These are phyloP conservation scores for Apiotrichum mycotoxinovorans DNA, from an alignment of 1,284 basidiomycete genomes.

Conservation along the genomic window DNA sequence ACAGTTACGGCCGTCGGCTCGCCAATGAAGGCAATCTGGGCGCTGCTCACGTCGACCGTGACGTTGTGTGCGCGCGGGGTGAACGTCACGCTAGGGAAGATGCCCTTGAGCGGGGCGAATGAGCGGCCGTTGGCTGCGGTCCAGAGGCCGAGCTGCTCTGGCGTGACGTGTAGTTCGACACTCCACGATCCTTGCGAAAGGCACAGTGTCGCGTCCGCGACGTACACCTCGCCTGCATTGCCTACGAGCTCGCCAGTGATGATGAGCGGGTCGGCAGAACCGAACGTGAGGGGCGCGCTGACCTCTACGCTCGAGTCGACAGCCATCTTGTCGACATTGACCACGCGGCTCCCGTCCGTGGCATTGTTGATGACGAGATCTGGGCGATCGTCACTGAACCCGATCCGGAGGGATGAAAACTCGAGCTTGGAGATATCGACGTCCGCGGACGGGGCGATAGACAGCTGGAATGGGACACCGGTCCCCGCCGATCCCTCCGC, in stretches of 20 bases:
- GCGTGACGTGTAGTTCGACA: conserved; percentile 27
- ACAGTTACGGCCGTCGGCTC: conserved; percentile 70
- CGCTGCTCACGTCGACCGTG: conserved; percentile 57
- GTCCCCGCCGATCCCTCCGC: conserved; percentile 61
- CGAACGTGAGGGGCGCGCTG: conserved; percentile 20
- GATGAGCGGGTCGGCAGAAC: conserved; percentile 14
- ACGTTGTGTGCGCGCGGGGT: conserved; percentile 62
- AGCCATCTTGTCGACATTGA: conserved; percentile 4
- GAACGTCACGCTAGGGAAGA: conserved; percentile 53
- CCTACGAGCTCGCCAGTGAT: conserved; percentile 26
- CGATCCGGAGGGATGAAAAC: conserved; percentile 34
- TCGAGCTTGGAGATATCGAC: conserved; percentile 36
- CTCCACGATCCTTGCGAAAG: conserved; percentile 36
- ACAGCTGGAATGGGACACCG: conserved; percentile 66
- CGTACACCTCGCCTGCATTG: conserved; percentile 24
- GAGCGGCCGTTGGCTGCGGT: conserved; percentile 10
- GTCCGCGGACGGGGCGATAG: conserved; percentile 44
- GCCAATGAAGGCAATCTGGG: conserved; percentile 66
- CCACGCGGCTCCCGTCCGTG: conserved; percentile 1
- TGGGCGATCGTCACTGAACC: conserved; percentile 40
- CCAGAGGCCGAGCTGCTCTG: conserved; percentile 24
- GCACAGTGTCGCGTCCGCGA: conserved; percentile 25
- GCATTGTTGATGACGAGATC: conserved; percentile 24
- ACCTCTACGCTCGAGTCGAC: background rate
- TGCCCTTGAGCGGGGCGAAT: conserved; percentile 16